phyloP scores from a whole-genome alignment of 1,284 basidiomycete species.

The Microbotryum scabiosae region DNA sequence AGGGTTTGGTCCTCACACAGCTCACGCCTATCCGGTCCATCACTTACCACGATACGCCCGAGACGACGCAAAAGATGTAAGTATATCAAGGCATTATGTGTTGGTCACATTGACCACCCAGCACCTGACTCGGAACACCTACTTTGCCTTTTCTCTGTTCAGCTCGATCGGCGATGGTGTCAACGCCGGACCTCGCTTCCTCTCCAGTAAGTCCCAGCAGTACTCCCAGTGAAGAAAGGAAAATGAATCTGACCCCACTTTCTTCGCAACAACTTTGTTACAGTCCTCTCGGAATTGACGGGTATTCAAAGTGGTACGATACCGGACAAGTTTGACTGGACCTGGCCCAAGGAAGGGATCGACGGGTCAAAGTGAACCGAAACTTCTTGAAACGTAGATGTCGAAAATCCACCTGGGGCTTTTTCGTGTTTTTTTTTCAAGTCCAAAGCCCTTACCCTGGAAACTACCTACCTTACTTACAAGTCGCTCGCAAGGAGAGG shows the following conservation, averaged over 20 bases:
- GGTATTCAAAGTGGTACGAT: slow-evolving; percentile 34
- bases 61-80: slow-evolving; percentile 32
- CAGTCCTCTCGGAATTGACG: slow-evolving; percentile 25
- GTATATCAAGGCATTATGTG: too few species aligned
- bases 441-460: too few species aligned
- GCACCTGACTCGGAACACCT: too few species aligned
- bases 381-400: too few species aligned
- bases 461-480: too few species aligned
- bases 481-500: too few species aligned
- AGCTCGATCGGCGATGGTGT: slow-evolving; percentile 38
- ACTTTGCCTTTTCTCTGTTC: too few species aligned
- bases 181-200: slow-evolving; percentile 35
- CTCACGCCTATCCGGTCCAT: slow-evolving; percentile 38
- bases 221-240: slow-evolving; percentile 2
- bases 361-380: slow-evolving; percentile 17
- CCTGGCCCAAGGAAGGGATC: slow-evolving; percentile 39
- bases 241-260: not conserved
- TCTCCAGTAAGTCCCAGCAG: not conserved
- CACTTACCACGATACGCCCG: slow-evolving; percentile 36
- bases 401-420: too few species aligned
- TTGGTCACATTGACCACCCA: too few species aligned
- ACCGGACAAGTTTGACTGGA: slow-evolving; percentile 37
- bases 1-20: not conserved
- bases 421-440: too few species aligned
- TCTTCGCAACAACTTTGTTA: not conserved